Percentiles rank a stretch among this genome's conserved stretches.
phyloP scores from a whole-genome alignment of 225 moss, liverwort and hornwort species.

The Physcomitrellopsis africana region DNA sequence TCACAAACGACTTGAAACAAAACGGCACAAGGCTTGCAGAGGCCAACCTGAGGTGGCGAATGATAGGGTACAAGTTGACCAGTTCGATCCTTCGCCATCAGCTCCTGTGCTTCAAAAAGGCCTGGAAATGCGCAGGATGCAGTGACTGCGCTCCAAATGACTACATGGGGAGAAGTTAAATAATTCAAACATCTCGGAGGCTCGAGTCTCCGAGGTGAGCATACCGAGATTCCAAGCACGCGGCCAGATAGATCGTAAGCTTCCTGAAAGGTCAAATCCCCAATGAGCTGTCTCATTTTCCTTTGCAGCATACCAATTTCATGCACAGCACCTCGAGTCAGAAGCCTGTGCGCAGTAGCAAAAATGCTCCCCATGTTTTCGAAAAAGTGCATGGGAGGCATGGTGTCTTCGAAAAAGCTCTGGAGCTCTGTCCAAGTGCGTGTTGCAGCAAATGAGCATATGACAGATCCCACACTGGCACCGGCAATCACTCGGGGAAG shows the following conservation, averaged over 20 bases:
- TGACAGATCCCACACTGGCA: constrained; percentile 96
- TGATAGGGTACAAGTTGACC: constrained; percentile 95
- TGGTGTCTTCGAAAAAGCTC: constrained; percentile 89
- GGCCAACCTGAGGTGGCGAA: constrained; percentile 69
- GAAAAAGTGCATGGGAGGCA: constrained; percentile 92
- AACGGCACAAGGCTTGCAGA: not conserved
- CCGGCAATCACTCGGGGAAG: constrained; percentile 96
- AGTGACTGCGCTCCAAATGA: constrained; percentile 99
- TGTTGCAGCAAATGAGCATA: constrained; percentile 96
- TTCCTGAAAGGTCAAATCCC: constrained; percentile 97
- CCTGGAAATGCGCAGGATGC: constrained; percentile 99
- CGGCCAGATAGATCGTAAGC: constrained; percentile 96
- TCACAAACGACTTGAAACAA: not conserved
- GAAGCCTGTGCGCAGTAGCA: constrained; percentile 87
- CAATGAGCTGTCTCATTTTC: constrained; percentile 96
- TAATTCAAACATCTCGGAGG: constrained; percentile 95
- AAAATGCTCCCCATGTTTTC: constrained; percentile 99
- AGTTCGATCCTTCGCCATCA: constrained; percentile 98
- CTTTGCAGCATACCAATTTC: constrained; percentile 87
- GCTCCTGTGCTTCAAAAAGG: constrained; percentile 94
- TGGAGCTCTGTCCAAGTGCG: constrained; percentile 96
- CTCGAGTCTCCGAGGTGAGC: constrained; percentile 90
- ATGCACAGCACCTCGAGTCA: constrained; percentile 92
- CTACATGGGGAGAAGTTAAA: constrained; percentile 97
- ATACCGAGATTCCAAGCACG: constrained; percentile 94